A percentile compares a stretch with the other conserved stretches of the same genome.
These are phyloP conservation scores for Lignosus rhinocerotis DNA, from an alignment of 1,284 basidiomycete genomes.

Conservation along the genomic window DNA sequence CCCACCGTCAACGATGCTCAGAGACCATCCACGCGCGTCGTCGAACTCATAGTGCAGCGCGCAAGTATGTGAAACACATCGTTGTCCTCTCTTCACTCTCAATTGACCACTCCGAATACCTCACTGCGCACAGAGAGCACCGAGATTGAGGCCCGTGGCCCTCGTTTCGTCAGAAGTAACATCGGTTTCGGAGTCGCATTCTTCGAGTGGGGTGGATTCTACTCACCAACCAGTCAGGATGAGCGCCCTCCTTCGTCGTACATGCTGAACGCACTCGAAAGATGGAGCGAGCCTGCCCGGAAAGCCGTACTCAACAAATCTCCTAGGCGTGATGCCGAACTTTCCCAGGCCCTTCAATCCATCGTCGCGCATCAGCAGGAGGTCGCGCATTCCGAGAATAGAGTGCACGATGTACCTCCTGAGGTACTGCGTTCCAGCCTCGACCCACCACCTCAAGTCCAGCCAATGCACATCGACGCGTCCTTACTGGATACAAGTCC, in stretches of 20 bases:
- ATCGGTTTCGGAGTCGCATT: constrained; percentile 12
- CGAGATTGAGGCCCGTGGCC: neutral
- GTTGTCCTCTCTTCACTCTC: neutral
- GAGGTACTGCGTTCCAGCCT: neutral
- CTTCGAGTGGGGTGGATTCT: constrained; percentile 28
- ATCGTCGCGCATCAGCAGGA: neutral
- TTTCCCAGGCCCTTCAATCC: neutral
- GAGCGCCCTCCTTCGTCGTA: neutral
- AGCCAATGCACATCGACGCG: neutral
- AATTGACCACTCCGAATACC: no score
- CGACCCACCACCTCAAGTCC: neutral
- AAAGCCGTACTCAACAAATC: neutral
- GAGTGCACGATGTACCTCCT: neutral
- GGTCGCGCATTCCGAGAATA: neutral
- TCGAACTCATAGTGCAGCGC: constrained; percentile 26
- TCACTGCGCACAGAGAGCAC: neutral
- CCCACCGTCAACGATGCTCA: neutral
- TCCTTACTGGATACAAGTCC: neutral
- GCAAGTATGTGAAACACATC: constrained; percentile 20
- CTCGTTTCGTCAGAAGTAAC: neutral
- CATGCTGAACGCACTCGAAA: constrained; percentile 9
- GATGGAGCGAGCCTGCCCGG: constrained; percentile 1
- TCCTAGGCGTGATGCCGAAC: neutral
- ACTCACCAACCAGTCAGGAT: constrained; percentile 7
- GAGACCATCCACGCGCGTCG: constrained; percentile 7